phyloP scores from a whole-genome alignment of 2,329 filamentous ascomycete species.

The Chaetomiaceae sp. region DNA sequence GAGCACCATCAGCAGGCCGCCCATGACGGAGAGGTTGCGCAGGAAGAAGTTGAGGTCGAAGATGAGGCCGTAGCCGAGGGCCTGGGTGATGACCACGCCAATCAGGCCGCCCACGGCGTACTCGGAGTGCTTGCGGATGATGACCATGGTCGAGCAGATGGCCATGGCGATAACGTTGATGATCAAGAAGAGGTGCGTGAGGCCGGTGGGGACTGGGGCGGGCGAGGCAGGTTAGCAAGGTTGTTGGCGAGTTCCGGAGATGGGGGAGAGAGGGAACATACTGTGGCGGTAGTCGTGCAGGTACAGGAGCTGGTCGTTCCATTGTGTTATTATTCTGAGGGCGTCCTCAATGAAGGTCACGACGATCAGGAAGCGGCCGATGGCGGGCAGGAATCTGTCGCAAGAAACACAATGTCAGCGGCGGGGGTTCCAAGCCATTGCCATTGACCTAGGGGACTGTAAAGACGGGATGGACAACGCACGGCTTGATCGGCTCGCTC shows the following conservation, averaged over 20 bases:
- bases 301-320: constrained; percentile 90
- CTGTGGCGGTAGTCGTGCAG: constrained; percentile 88
- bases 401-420: constrained; percentile 22
- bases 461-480: constrained; percentile 34
- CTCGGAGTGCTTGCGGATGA: constrained; percentile 86
- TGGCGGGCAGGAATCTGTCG: constrained; percentile 80
- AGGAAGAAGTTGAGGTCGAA: constrained; percentile 99
- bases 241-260: constrained; percentile 12
- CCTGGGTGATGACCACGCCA: constrained; percentile 85
- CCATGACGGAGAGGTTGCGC: constrained; percentile 95
- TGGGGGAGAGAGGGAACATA: constrained; percentile 49
- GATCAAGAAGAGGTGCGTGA: constrained; percentile 91
- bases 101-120: constrained; percentile 89
- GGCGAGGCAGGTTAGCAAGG: background rate
- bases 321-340: constrained; percentile 94
- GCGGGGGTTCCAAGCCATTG: too few species aligned
- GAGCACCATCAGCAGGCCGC: constrained; percentile 93
- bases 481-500: constrained; percentile 94
- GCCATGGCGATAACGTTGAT: constrained; percentile 86
- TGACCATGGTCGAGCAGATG: constrained; percentile 76
- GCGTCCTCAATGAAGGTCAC: constrained; percentile 98
- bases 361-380: constrained; percentile 95
- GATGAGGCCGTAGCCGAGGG: constrained; percentile 93
- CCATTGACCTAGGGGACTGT: too few species aligned
- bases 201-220: constrained; percentile 68